phyloP scores from a whole-genome alignment of 2,329 filamentous ascomycete species.

The Septoria petroselini region DNA sequence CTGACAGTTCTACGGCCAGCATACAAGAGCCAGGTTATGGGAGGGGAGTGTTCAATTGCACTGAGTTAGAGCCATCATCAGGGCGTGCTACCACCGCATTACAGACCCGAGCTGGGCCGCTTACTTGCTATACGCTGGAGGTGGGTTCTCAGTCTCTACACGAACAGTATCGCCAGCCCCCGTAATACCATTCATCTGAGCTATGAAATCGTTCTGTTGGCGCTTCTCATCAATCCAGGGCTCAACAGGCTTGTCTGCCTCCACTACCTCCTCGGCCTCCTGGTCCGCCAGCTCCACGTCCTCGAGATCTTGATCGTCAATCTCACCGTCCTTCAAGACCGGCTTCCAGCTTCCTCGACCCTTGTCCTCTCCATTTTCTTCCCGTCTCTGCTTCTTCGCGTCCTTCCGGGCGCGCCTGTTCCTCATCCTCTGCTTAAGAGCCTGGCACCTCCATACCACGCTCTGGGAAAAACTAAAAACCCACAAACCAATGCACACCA shows the following conservation, averaged over 20 bases:
- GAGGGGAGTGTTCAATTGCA: too few species aligned
- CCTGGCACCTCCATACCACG: slow-evolving; percentile 12
- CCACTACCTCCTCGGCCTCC: not conserved
- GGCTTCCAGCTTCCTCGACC: not conserved
- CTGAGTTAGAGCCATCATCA: too few species aligned
- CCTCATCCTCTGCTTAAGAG: slow-evolving; percentile 2
- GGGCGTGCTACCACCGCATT: too few species aligned
- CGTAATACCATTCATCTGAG: not conserved
- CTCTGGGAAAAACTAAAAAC: slow-evolving; percentile 8
- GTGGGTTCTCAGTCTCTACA: not conserved
- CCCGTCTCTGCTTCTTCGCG: not conserved
- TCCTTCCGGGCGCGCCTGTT: slow-evolving; percentile 5
- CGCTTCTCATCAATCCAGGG: slow-evolving; percentile 11
- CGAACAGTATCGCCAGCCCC: not conserved
- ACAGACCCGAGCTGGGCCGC: too few species aligned
- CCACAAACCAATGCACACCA: slow-evolving; percentile 7
- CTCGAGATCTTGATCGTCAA: not conserved
- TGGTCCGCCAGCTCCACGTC: not conserved
- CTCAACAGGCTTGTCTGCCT: not conserved
- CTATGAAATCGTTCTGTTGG: slow-evolving; percentile 6
- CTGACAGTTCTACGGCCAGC: too few species aligned
- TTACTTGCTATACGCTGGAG: slow-evolving; percentile 3
- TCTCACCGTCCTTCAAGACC: not conserved
- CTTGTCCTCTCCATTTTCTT: not conserved
- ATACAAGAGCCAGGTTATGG: too few species aligned